These are phyloP conservation scores for Tritrichomonas musculus DNA, from an alignment of 208 protist genomes.

Conservation along the genomic window DNA sequence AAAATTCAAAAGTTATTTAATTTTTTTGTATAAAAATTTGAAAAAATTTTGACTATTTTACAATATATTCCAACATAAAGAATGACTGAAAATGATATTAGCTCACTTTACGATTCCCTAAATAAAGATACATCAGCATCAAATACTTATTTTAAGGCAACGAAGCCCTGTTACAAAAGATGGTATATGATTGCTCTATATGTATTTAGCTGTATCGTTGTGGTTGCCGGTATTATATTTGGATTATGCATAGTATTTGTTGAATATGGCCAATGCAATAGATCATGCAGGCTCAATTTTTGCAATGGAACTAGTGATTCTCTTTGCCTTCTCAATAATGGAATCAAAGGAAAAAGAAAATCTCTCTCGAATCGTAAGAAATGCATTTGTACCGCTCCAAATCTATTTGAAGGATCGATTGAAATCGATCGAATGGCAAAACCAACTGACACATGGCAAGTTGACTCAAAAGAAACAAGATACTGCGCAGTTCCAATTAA, in stretches of 20 bases:
- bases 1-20: no score
- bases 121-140: no score
- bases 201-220: background rate
- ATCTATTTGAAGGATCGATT: background rate
- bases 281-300: background rate
- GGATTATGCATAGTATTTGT: background rate
- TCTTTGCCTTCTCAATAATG: background rate
- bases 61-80: no score
- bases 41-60: no score
- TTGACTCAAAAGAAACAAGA: background rate
- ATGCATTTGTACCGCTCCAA: background rate
- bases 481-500: conserved; percentile 20
- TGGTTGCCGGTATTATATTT: background rate
- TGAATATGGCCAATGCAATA: background rate
- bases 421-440: background rate
- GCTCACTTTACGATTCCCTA: no score
- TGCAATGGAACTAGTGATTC: background rate
- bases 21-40: no score
- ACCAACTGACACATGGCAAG: background rate
- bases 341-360: background rate
- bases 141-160: no score
- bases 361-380: background rate
- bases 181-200: background rate
- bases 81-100: no score
- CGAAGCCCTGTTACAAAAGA: background rate